Percentiles rank a stretch among this genome's conserved stretches.
These are phyloP conservation scores for Podospora comata DNA, from an alignment of 495 filamentous ascomycete species.

Conservation along the genomic window DNA sequence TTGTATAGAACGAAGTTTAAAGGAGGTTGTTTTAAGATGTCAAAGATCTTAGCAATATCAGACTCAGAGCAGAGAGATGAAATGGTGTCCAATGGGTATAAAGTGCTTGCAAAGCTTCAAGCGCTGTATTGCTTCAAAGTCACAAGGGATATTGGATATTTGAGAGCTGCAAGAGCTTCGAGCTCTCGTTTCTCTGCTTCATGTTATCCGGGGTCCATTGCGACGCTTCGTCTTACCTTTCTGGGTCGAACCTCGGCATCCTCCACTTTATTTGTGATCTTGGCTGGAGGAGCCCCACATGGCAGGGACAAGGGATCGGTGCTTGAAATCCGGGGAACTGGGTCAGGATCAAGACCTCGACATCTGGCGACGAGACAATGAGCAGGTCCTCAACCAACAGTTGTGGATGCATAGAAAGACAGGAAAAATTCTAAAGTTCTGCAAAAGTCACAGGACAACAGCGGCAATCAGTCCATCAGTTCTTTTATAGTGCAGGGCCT, in stretches of 20 bases:
- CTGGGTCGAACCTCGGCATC: slow-evolving; percentile 3
- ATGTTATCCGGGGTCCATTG: slow-evolving; percentile 1
- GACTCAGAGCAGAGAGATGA: background rate
- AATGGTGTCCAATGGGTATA: no score
- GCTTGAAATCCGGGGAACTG: background rate
- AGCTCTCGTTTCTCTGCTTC: background rate
- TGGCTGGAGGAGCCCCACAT: background rate
- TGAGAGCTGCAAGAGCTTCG: background rate
- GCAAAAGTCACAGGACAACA: no score
- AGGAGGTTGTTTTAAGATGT: background rate
- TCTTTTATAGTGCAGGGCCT: no score
- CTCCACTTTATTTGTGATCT: slow-evolving; percentile 4
- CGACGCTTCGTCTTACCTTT: background rate
- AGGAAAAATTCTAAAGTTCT: no score
- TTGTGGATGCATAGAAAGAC: no score
- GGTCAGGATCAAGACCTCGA: background rate
- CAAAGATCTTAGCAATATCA: background rate
- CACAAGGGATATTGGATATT: background rate
- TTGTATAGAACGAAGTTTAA: slow-evolving; percentile 26
- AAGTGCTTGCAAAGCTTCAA: background rate
- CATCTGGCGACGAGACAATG: background rate
- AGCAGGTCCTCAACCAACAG: no score
- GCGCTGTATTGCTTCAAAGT: background rate
- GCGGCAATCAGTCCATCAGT: no score
- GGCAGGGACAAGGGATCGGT: background rate